phyloP scores from a whole-genome alignment of 2,329 filamentous ascomycete species.

The Hypoxylon sp. region DNA sequence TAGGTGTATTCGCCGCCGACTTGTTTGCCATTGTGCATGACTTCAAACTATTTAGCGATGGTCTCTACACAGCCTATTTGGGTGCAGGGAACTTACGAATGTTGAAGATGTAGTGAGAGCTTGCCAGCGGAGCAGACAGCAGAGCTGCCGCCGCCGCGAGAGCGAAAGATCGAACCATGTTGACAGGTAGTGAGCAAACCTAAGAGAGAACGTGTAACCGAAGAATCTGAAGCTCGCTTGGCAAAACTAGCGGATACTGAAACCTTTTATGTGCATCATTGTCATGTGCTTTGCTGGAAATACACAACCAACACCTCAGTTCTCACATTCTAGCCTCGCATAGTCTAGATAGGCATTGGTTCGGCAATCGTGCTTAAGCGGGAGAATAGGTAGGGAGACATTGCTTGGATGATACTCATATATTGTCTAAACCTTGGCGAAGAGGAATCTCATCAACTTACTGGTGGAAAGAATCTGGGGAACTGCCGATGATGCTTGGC shows the following conservation, averaged over 20 bases:
- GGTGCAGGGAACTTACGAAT: constrained; percentile 42
- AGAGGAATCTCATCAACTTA: constrained; percentile 19
- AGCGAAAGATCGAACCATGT: constrained; percentile 42
- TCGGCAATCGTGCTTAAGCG: constrained; percentile 30
- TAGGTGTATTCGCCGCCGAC: constrained; percentile 60
- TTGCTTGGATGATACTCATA: constrained; percentile 21
- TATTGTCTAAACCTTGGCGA: constrained; percentile 39
- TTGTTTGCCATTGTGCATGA: constrained; percentile 59
- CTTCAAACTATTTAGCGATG: constrained; percentile 24
- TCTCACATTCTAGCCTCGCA: constrained; percentile 20
- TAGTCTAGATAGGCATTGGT: constrained; percentile 11
- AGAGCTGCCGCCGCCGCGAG: constrained; percentile 41
- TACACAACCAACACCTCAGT: constrained; percentile 14
- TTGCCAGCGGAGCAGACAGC: constrained; percentile 44
- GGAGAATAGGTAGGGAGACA: constrained; percentile 12
- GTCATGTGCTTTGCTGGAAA: constrained; percentile 6
- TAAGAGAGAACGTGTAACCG: constrained; percentile 1
- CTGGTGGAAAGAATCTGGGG: constrained; percentile 41
- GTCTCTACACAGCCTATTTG: not conserved
- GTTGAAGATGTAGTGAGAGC: constrained; percentile 55
- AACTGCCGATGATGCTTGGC: constrained; percentile 44
- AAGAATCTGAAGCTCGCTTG: constrained; percentile 1
- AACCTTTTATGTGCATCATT: constrained; percentile 31
- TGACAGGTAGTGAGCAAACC: constrained; percentile 30
- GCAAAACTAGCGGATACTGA: constrained; percentile 12